phyloP scores from a whole-genome alignment of 164 flowering plant species.

The Kingdonia uniflora region DNA sequence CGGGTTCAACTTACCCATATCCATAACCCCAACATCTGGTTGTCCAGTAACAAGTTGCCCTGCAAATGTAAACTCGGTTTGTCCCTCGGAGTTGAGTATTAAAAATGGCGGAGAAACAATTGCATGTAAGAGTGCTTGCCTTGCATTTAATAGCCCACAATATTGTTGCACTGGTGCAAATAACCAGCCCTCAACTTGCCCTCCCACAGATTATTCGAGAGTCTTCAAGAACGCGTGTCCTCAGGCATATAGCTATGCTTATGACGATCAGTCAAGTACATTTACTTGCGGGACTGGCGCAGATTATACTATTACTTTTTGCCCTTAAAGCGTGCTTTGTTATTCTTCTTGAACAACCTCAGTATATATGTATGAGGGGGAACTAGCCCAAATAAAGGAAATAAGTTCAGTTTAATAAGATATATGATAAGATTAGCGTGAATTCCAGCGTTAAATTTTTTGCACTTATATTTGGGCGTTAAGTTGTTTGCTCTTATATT shows the following conservation, averaged over 20 bases:
- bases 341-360: too few species aligned
- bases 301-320: slow-evolving; percentile 55
- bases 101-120: slow-evolving; percentile 18
- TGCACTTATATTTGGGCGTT: too few species aligned
- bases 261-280: slow-evolving; percentile 77
- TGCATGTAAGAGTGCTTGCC: slow-evolving; percentile 88
- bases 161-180: slow-evolving; percentile 64
- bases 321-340: slow-evolving; percentile 24
- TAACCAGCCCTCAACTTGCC: slow-evolving; percentile 55
- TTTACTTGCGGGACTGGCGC: slow-evolving; percentile 54
- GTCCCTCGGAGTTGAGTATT: slow-evolving; percentile 51
- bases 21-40: slow-evolving; percentile 18
- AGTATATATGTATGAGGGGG: too few species aligned
- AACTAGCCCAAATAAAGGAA: too few species aligned
- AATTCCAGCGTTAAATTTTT: too few species aligned
- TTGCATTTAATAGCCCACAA: slow-evolving; percentile 49
- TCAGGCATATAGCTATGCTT: slow-evolving; percentile 75
- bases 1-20: slow-evolving; percentile 67
- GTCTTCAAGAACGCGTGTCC: slow-evolving; percentile 69
- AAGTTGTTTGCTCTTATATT: too few species aligned
- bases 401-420: too few species aligned
- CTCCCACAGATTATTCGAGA: slow-evolving; percentile 43
- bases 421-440: too few species aligned
- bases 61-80: slow-evolving; percentile 45
- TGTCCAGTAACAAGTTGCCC: slow-evolving; percentile 34